Percentiles rank a stretch among this genome's conserved stretches.
Evolutionary conservation across 164 flowering plant species (phyloP).

Genomic region (Vitis amurensis): DNA sequence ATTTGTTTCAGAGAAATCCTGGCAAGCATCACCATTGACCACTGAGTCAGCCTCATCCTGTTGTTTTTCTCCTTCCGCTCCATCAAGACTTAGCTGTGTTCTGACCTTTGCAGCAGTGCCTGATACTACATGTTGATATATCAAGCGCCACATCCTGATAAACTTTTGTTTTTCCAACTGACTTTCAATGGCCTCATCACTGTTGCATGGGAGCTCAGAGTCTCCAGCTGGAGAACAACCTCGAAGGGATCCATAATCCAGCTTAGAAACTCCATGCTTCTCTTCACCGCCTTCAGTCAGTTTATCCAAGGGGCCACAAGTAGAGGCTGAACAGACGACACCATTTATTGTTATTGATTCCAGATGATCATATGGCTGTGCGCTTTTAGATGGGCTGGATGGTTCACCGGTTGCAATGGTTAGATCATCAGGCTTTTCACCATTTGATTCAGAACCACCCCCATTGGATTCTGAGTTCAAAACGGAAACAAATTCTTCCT

Average conservation of each 20-base stretch:
- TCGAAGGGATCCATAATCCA: not conserved
- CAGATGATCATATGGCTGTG: too few relatives aligned
- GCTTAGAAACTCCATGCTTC: constrained; percentile 2
- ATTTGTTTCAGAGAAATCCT: constrained; percentile 3
- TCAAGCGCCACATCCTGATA: constrained; percentile 44
- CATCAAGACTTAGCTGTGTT: constrained; percentile 17
- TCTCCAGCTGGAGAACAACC: not conserved
- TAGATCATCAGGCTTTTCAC: too few relatives aligned
- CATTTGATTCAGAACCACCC: not conserved
- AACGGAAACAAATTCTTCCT: not conserved
- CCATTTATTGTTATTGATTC: not conserved
- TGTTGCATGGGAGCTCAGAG: not conserved
- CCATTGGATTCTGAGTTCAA: not conserved
- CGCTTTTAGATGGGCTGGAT: too few relatives aligned
- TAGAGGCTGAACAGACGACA: not conserved
- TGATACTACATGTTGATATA: constrained; percentile 44
- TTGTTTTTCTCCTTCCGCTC: constrained; percentile 14
- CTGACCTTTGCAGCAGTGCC: constrained; percentile 28
- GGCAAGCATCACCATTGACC: constrained; percentile 1
- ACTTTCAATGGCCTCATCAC: constrained; percentile 1
- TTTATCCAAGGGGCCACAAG: constrained; percentile 2
- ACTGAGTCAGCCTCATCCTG: not conserved
- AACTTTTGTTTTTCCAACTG: constrained; percentile 27
- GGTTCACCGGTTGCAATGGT: too few relatives aligned
- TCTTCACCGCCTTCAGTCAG: not conserved